These are phyloP conservation scores for Murraya paniculata DNA, from an alignment of 345 rosid genomes.

Conservation along the genomic window DNA sequence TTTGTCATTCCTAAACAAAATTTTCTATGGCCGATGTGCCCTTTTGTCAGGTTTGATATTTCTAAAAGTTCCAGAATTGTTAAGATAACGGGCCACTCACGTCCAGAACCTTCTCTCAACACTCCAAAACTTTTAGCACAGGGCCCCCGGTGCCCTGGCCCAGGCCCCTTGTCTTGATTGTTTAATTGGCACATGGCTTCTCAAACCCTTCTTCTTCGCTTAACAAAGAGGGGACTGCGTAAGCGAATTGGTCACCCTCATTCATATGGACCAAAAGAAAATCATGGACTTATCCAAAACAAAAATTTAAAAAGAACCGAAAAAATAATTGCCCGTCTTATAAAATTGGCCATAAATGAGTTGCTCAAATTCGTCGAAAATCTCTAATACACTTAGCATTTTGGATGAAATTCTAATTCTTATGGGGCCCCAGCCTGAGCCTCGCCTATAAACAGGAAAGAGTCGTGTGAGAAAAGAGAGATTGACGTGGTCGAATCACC, in stretches of 20 bases:
- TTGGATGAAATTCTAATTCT: not conserved
- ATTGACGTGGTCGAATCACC: not conserved
- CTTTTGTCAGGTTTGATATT: not conserved
- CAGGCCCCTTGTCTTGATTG: not conserved
- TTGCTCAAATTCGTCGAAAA: not conserved
- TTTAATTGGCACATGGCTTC: not conserved
- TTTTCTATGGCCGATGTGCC: not conserved
- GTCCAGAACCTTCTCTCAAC: not conserved
- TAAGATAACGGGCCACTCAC: not conserved
- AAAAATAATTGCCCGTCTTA: not conserved
- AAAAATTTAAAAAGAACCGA: no score
- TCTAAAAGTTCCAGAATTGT: not conserved
- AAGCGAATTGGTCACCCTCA: not conserved
- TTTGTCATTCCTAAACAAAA: no score
- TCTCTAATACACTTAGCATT: not conserved
- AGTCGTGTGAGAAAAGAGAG: no score
- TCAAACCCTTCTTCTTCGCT: no score
- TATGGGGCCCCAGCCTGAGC: not conserved
- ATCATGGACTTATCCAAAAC: not conserved
- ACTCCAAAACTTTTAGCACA: not conserved
- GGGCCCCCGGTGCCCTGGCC: not conserved
- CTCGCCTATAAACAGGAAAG: no score
- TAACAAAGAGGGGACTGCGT: not conserved
- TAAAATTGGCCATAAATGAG: not conserved
- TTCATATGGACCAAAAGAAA: not conserved